Evolutionary conservation across 805 yeast species (phyloP).

Genomic region (Ogataea ramenticola): DNA sequence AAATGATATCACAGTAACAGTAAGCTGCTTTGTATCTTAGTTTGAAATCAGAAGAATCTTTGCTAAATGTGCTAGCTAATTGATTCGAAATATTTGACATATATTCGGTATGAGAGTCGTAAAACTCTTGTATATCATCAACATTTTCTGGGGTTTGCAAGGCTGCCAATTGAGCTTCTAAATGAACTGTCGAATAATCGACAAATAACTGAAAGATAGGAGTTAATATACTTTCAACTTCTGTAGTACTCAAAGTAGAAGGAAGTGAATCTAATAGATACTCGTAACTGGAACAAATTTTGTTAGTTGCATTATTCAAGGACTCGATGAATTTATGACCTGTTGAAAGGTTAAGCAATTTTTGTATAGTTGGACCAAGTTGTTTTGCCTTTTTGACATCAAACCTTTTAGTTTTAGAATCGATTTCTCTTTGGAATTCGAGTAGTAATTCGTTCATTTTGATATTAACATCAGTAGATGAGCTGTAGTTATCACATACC

Average conservation of each 20-base stretch:
- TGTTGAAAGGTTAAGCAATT: not conserved
- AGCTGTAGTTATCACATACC: constrained; percentile 6
- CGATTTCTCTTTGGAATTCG: constrained; percentile 7
- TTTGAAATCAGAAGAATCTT: not conserved
- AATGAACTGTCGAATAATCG: not conserved
- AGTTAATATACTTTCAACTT: not conserved
- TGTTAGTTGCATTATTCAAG: not conserved
- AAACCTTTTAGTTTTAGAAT: not conserved
- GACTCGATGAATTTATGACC: not conserved
- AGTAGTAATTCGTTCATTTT: constrained; percentile 13
- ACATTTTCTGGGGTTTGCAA: not conserved
- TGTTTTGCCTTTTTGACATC: not conserved
- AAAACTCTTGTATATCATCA: not conserved
- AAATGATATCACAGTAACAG: not conserved
- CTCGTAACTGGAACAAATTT: not conserved
- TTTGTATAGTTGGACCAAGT: not conserved
- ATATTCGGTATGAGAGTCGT: not conserved
- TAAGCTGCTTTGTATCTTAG: not conserved
- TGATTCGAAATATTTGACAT: not conserved
- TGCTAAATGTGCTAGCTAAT: not conserved
- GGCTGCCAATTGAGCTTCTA: not conserved
- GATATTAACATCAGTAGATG: constrained; percentile 9
- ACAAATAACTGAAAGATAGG: not conserved
- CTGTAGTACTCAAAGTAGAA: not conserved
- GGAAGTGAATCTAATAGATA: not conserved